These are phyloP conservation scores for Punctularia strigosozonata DNA, from an alignment of 768 basidiomycete species.

Conservation along the genomic window DNA sequence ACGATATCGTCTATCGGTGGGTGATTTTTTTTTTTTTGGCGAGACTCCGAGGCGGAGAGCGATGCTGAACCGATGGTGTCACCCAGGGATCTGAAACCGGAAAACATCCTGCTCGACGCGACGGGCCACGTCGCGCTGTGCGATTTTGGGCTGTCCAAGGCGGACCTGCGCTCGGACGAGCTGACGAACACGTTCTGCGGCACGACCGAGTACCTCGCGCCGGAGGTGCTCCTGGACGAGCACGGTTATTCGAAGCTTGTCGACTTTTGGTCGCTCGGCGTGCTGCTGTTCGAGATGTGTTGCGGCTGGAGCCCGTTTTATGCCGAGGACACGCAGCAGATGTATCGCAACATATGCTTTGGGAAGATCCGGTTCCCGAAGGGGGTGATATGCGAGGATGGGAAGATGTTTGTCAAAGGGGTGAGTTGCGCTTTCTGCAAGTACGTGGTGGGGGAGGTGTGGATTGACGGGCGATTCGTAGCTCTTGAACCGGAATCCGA, in stretches of 20 bases:
- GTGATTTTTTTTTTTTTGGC: conserved; percentile 22
- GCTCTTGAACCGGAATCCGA: conserved; percentile 98
- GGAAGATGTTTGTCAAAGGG: conserved; percentile 98
- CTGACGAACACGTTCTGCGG: conserved; percentile 99
- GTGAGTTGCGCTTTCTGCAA: conserved; percentile 40
- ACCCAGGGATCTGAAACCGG: conserved; percentile 86
- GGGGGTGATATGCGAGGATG: conserved; percentile 93
- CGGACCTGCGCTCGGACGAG: conserved; percentile 85
- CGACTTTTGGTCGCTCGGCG: conserved; percentile 96
- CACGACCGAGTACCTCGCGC: conserved; percentile 96
- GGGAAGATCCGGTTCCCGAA: conserved; percentile 98
- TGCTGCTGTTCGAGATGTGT: conserved; percentile 98
- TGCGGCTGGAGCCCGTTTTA: conserved; percentile 99
- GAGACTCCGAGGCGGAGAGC: background rate
- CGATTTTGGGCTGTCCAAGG: conserved; percentile 97
- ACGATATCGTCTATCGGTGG: conserved; percentile 86
- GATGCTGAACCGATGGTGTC: conserved; percentile 1
- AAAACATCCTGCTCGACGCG: conserved; percentile 96
- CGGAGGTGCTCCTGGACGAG: conserved; percentile 96
- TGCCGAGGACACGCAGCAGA: conserved; percentile 97
- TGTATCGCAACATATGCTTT: conserved; percentile 99
- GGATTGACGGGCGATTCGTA: conserved; percentile 19
- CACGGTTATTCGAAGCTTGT: conserved; percentile 98
- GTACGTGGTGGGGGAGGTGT: conserved; percentile 5
- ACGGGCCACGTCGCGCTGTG: conserved; percentile 98